phyloP scores from a whole-genome alignment of 495 filamentous ascomycete genomes.

The Lophiostoma macrostomum region DNA sequence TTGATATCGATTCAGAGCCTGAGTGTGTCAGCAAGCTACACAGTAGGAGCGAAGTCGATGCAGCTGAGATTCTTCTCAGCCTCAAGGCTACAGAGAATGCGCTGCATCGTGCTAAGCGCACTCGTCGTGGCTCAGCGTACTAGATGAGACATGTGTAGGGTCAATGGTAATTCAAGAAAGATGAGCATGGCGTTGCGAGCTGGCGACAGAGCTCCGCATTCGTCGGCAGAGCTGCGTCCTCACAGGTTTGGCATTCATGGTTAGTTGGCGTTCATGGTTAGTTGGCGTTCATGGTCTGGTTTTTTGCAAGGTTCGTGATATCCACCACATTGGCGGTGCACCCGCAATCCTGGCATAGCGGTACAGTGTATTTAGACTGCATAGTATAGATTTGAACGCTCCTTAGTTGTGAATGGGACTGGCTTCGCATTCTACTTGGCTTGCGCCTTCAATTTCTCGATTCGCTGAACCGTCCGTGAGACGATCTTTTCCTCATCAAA shows the following conservation, averaged over 20 bases:
- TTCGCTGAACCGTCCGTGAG: conserved; percentile 29
- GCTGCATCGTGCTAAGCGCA: conserved; percentile 21
- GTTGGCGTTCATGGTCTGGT: not conserved
- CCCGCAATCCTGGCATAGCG: not conserved
- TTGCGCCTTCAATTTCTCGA: conserved; percentile 36
- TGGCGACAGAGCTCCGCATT: too few species aligned
- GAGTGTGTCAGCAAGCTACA: not conserved
- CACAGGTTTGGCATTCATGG: too few species aligned
- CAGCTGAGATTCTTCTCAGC: conserved; percentile 21
- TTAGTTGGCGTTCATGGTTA: not conserved
- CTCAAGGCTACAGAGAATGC: conserved; percentile 7
- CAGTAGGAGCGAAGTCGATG: conserved; percentile 19
- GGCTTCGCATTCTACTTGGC: conserved; percentile 38
- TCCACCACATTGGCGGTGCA: conserved; percentile 6
- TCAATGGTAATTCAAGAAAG: not conserved
- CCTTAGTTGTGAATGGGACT: too few species aligned
- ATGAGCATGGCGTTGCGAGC: too few species aligned
- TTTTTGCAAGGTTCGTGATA: conserved; percentile 20
- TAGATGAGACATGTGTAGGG: too few species aligned
- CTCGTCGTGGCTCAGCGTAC: conserved; percentile 22
- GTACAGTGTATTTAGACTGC: too few species aligned
- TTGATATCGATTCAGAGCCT: not conserved
- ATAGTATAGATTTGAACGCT: too few species aligned
- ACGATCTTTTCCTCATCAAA: conserved; percentile 50
- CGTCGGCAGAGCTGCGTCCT: too few species aligned